Base-by-base conservation (phyloP, 2,329 filamentous ascomycete genomes). In the Sporothrix pseudoabietina region DNA sequence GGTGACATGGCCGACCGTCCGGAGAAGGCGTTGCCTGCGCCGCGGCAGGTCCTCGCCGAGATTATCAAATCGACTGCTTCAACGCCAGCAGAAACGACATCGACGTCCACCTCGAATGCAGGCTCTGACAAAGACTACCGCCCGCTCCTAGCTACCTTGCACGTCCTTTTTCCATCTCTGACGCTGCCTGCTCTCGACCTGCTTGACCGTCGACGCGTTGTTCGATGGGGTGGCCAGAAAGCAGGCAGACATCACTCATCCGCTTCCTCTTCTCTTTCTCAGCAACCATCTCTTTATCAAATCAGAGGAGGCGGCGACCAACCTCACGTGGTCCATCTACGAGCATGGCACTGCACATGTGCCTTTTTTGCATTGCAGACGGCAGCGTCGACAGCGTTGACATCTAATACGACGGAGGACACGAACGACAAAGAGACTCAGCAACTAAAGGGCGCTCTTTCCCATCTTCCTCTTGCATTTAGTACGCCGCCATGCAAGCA, bases 271-370 rank as follows among this genome's bases (percentile, higher is more conserved):
- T 22, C 69, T 44, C n/a, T 49, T 44, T 22, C 69, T 44, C n/a
- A 41, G 1, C 30, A 35, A 5, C n/a, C 66, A 16, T 10, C 65
- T 6, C 78, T 75, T 72, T 73, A 77, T 75, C 71, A 76, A 52
- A 66, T 76, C 77, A 61, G 80, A 16, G 75, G 79, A 72, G 73
- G 77, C 66, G 74, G 78, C 32, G 74, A 71, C 49, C 74, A 76
- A 55, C 76, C 78, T 69, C 97, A 98, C 81, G 85, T 92, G 77
- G 92, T 98, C 19, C 88, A 90, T 10, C 85, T 94, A 1, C 77
- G 81, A 0, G 89, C 91, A 1, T 98, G 96, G 96, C 94, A 92
- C 80, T 99, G 96, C 81, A 93, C 89, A 0, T 99, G 96, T 83
- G 91, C 94, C 3, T 90, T 90, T 0, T 98, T 98, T 81, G 87